phyloP scores from a whole-genome alignment of 805 yeast genomes.

The Priceomyces carsonii region DNA sequence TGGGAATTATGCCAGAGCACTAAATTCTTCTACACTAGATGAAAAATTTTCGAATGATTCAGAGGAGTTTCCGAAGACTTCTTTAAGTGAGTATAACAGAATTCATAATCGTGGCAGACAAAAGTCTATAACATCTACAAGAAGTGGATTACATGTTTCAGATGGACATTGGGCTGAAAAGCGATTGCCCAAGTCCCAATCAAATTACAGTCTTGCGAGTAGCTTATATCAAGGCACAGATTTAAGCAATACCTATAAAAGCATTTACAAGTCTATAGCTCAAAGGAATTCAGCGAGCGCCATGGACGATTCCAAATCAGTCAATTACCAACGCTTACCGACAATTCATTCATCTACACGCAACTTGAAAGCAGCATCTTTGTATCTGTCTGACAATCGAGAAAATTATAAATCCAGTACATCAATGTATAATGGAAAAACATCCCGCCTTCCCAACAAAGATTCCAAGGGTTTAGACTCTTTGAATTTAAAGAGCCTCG shows the following conservation, averaged over 20 bases:
- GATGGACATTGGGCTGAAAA: constrained; percentile 49
- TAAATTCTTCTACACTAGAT: not conserved
- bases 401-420: too few species aligned
- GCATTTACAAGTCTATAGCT: constrained; percentile 38
- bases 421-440: too few species aligned
- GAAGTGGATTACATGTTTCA: constrained; percentile 42
- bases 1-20: constrained; percentile 3
- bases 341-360: constrained; percentile 1
- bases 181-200: constrained; percentile 20
- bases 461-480: too few species aligned
- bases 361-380: constrained; percentile 4
- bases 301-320: constrained; percentile 9
- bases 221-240: constrained; percentile 16
- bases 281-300: constrained; percentile 26
- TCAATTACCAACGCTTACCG: constrained; percentile 17
- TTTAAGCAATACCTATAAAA: constrained; percentile 31
- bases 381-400: too few species aligned
- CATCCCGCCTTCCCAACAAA: too few species aligned
- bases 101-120: constrained; percentile 15
- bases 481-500: too few species aligned
- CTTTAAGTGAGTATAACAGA: constrained; percentile 36
- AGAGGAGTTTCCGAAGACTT: constrained; percentile 33
- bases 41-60: constrained; percentile 4
- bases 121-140: constrained; percentile 36
- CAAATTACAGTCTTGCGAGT: constrained; percentile 23